These are phyloP conservation scores for Madurella mycetomatis DNA, from an alignment of 2,329 filamentous ascomycete species.

Conservation along the genomic window DNA sequence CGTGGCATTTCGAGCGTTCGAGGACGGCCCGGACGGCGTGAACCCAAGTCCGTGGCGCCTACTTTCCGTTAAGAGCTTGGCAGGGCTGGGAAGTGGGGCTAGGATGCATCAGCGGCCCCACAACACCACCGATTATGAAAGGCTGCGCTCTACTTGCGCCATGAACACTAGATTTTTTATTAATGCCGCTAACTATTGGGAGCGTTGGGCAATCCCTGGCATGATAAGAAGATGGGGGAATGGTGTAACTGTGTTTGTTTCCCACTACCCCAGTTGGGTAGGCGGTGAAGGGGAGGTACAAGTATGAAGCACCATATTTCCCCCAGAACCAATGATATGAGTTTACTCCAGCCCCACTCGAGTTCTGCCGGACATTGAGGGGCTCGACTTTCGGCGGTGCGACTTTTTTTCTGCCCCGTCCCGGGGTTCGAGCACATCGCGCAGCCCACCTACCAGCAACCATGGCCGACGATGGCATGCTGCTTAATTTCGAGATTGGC, in stretches of 20 bases:
- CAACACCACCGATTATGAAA: too few species aligned
- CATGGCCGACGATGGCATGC: conserved; percentile 94
- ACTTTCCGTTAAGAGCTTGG: too few species aligned
- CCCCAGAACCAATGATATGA: neutral
- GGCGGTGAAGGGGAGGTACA: neutral
- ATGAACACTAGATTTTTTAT: too few species aligned
- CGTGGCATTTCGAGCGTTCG: too few species aligned
- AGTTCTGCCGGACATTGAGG: neutral
- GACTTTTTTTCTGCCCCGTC: conserved; percentile 9
- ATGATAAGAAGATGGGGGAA: neutral
- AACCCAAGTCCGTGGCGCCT: too few species aligned
- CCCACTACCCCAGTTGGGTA: neutral
- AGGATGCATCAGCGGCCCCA: too few species aligned
- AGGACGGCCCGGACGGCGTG: too few species aligned
- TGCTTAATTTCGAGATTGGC: conserved; percentile 83
- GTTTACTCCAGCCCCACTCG: neutral
- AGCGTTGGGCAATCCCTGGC: too few species aligned
- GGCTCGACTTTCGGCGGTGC: neutral
- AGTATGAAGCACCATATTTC: neutral
- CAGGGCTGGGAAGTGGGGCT: too few species aligned
- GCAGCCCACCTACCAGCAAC: conserved; percentile 2
- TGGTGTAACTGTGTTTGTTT: neutral
- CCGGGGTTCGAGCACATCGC: neutral
- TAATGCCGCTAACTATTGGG: too few species aligned
- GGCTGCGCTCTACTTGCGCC: too few species aligned